Evolutionary conservation across 805 yeast species (phyloP), one percentile per base, ranked within the genome.

Genomic region (Millerozyma acaciae): DNA sequence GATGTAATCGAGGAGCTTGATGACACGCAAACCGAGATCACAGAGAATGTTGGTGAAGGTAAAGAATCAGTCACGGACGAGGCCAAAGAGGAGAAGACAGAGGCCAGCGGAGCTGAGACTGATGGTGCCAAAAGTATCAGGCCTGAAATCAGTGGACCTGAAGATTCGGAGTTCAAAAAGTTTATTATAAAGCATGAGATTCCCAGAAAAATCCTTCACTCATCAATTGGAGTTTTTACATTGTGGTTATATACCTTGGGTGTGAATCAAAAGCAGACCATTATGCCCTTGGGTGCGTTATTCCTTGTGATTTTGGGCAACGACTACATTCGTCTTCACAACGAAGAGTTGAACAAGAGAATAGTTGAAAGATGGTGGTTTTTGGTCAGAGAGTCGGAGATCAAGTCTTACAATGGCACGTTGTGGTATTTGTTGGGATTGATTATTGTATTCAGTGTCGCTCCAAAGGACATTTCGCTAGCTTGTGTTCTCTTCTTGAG

Each of bases 371-470:
- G 62, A 5, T 78, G 84, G 33, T 95, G 96, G 39, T 79, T 82
- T 31, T 59, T 93, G 33, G 87, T 93, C 83, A 76, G 98, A 45
- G 87, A 85, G 43, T 71, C 70, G 34, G 98, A 93, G 57, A 73
- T 82, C 23, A 61, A 78, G 38, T 47, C 57, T 20, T 78, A 74
- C 48, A 93, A 93, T 54, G 98, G 98, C 6, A 88, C 83, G 7
- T 71, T 87, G 32, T 93, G 88, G 84, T 93, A 87, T 55, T 62
- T 88, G 23, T 65, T 84, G 2, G 98, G 98, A 4, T 62, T 87
- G 28, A 63, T 77, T 16, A 62, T 86, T 42, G 86, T 88, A 7
- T 84, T 88, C 49, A 41, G 70, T 1, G 57, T 78, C 15, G 81
- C 78, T 48, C 79, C 90, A 9, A 86, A 87, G 60, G 98, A 93